Percentiles rank a stretch among this genome's conserved stretches.
Evolutionary conservation across 192 early-diverging fungal species (phyloP).

Genomic region (Coemansia sp.): DNA sequence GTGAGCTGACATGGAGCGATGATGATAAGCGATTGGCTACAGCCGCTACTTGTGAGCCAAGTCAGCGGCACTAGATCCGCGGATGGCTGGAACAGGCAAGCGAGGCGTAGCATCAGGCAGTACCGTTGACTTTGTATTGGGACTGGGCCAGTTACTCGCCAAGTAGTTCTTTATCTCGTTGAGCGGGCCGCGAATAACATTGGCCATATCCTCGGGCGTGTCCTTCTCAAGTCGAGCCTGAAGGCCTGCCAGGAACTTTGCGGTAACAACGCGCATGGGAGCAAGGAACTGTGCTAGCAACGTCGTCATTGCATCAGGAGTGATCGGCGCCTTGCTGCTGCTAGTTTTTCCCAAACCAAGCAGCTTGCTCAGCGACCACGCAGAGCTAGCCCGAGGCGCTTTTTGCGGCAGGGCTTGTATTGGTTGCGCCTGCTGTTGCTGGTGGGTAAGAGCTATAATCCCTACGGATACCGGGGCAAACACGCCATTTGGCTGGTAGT

Average conservation of each 20-base stretch:
- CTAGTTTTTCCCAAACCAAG: neutral
- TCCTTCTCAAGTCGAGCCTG: conserved; percentile 16
- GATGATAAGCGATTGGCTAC: neutral
- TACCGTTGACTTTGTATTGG: neutral
- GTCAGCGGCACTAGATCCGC: neutral
- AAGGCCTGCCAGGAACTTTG: conserved; percentile 14
- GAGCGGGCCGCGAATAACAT: conserved; percentile 25
- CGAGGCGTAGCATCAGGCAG: no score
- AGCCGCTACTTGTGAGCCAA: neutral
- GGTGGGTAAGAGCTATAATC: neutral
- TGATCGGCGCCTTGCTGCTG: no score
- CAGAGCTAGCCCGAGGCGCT: neutral
- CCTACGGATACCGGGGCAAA: conserved; percentile 27
- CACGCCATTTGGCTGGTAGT: conserved; percentile 36
- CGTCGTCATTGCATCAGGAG: neutral
- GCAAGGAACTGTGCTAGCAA: conserved; percentile 19
- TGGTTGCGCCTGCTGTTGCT: no score
- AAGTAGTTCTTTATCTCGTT: conserved; percentile 22
- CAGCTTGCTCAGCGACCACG: neutral
- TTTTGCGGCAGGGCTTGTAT: neutral
- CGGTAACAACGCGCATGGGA: conserved; percentile 10
- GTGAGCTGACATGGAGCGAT: no score
- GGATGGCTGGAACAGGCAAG: neutral
- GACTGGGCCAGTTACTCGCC: conserved; percentile 22
- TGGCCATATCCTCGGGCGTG: conserved; percentile 16